Base-by-base conservation (phyloP, 176 grass and related monocot genomes). In the Triticum timopheevii region DNA sequence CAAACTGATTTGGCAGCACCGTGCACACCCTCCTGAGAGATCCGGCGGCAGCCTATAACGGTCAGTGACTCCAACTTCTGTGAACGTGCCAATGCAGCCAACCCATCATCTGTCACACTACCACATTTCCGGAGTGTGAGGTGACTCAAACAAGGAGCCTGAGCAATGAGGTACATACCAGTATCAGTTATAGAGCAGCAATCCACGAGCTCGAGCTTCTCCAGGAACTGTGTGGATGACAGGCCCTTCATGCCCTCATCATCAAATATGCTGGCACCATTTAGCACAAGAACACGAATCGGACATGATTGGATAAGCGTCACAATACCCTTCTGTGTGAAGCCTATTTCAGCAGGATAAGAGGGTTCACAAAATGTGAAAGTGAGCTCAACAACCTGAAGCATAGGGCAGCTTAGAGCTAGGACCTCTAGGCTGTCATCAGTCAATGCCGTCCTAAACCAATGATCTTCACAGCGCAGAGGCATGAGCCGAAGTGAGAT, bases 311-410 rank as follows among this genome's bases (percentile, higher is more conserved):
- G 85, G 61, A 95, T 23, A n/a, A 95, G 76, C 24, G 4, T 81
- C 72, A 86, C 36, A 62, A 97, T 84, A 35, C 89, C 88, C 40
- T 77, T 22, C 65, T 83, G 65, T 38, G 86, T 93, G 70, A 94
- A 89, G 65, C 78, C 84, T 69, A 83, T 83, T 75, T 77, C 38
- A 11, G 81, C 28, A 54, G 84, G 78, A 4, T 49, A 89, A 27
- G 8, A 22, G 38, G 34, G 12, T 19, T 13, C 42, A 75, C 36
- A 80, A 88, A 66, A 90, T 81, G 77, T 38, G 86, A 88, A 85
- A 77, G 82, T 85, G 23, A 97, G 73, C 45, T 89, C 88, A 72
- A 94, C 78, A 85, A 82, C 80, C 88, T 94, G 65, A 23, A 94
- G 86, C 90, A 85, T 80, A 2, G 78, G 66, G 85, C 92, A 97